phyloP scores from a whole-genome alignment of 371 early-diverging fungal species.

The Apophysomyces ossiformis region DNA sequence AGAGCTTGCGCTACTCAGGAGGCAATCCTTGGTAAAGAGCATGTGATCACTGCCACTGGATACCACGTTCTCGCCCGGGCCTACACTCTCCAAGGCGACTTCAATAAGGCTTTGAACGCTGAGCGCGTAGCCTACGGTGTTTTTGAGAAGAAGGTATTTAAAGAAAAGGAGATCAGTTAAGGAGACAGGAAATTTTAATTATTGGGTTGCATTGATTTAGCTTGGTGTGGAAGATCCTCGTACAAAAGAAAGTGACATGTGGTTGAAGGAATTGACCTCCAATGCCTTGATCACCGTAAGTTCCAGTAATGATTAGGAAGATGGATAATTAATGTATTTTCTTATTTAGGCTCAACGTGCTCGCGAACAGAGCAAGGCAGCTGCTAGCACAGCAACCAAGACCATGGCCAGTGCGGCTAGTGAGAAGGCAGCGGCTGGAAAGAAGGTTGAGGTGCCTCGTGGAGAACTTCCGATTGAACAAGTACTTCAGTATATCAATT shows the following conservation, averaged over 20 bases:
- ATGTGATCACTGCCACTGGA: conserved; percentile 73
- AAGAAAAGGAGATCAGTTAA: background rate
- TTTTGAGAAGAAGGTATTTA: conserved; percentile 57
- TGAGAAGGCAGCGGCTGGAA: conserved; percentile 12
- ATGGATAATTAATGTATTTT: too few species aligned
- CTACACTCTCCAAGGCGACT: conserved; percentile 77
- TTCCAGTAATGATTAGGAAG: background rate
- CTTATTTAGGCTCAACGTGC: conserved; percentile 17
- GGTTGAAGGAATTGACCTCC: conserved; percentile 72
- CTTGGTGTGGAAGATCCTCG: conserved; percentile 77
- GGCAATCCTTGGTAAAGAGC: conserved; percentile 72
- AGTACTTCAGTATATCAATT: conserved; percentile 62
- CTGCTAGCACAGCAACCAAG: conserved; percentile 2
- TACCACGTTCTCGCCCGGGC: conserved; percentile 82
- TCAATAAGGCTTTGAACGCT: conserved; percentile 72
- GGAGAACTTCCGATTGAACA: conserved; percentile 68
- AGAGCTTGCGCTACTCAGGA: conserved; percentile 75
- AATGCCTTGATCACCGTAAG: conserved; percentile 59
- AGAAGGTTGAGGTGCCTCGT: conserved; percentile 24
- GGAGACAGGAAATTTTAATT: background rate
- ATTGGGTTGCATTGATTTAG: conserved; percentile 26
- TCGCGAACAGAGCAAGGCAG: conserved; percentile 15
- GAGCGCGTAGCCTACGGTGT: conserved; percentile 78
- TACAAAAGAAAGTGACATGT: conserved; percentile 74
- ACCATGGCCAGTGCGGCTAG: conserved; percentile 14